phyloP scores from a whole-genome alignment of 345 rosid genomes.

The Angophora floribunda region DNA sequence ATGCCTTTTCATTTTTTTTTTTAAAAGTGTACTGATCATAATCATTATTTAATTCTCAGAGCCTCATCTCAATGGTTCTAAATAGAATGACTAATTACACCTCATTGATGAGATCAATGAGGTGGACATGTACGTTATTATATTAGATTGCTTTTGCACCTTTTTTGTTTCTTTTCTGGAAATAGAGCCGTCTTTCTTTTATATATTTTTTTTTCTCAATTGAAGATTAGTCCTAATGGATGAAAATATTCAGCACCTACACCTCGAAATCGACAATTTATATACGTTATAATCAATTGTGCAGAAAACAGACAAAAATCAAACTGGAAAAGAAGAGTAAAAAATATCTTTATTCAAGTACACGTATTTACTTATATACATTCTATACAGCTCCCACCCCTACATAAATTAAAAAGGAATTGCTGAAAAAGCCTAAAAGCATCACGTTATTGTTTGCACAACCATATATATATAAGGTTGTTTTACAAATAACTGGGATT shows the following conservation, averaged over 20 bases:
- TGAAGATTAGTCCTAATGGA: neutral
- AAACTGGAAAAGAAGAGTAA: neutral
- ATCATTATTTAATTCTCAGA: neutral
- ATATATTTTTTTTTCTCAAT: too few species aligned
- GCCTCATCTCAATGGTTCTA: neutral
- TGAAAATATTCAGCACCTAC: neutral
- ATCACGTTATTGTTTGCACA: fast-evolving
- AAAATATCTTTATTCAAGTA: too few species aligned
- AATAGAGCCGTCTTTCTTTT: too few species aligned
- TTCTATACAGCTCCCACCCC: neutral
- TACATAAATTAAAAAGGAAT: neutral
- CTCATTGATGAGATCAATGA: fast-evolving
- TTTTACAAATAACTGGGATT: fast-evolving
- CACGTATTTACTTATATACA: neutral
- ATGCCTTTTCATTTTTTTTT: neutral
- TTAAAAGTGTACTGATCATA: neutral
- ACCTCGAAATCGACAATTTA: neutral
- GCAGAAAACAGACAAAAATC: neutral
- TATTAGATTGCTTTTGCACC: neutral
- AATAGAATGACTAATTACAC: neutral
- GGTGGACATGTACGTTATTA: neutral
- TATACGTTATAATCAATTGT: fast-evolving
- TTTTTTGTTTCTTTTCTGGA: neutral
- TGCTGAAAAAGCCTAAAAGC: neutral
- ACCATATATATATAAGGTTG: too few species aligned